These are phyloP conservation scores for Cynara cardunculus DNA, from an alignment of 129 eudicot genomes.

Conservation along the genomic window DNA sequence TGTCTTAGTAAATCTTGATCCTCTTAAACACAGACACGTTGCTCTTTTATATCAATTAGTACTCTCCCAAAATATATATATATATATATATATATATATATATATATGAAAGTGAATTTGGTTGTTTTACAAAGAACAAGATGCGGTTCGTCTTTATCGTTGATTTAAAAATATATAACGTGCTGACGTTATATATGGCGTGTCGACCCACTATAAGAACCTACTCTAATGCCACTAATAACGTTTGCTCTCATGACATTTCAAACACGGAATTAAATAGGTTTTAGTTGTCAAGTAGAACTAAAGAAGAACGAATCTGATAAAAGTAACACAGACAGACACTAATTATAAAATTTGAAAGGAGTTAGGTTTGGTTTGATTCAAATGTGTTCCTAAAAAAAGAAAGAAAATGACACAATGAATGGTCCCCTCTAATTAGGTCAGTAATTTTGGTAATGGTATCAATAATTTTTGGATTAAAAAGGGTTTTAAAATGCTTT, in stretches of 20 bases:
- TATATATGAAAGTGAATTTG: background rate
- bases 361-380: conserved; percentile 28
- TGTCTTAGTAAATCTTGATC: conserved; percentile 38
- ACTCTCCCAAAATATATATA: conserved; percentile 14
- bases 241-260: background rate
- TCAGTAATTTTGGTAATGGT: conserved; percentile 38
- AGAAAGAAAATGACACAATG: conserved; percentile 32
- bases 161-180: background rate
- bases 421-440: conserved; percentile 43
- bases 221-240: conserved; percentile 13
- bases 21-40: conserved; percentile 65
- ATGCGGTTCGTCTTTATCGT: conserved; percentile 2
- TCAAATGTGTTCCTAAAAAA: conserved; percentile 27
- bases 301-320: conserved; percentile 12
- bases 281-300: conserved; percentile 20
- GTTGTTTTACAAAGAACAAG: conserved; percentile 10
- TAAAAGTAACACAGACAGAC: conserved; percentile 6
- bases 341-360: background rate
- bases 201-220: conserved; percentile 20
- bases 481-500: conserved; percentile 17
- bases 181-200: background rate
- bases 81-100: background rate
- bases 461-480: conserved; percentile 35
- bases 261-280: conserved; percentile 11
- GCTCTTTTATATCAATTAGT: conserved; percentile 30